phyloP scores from a whole-genome alignment of 2,329 filamentous ascomycete species.

The Anthostomella pinea region DNA sequence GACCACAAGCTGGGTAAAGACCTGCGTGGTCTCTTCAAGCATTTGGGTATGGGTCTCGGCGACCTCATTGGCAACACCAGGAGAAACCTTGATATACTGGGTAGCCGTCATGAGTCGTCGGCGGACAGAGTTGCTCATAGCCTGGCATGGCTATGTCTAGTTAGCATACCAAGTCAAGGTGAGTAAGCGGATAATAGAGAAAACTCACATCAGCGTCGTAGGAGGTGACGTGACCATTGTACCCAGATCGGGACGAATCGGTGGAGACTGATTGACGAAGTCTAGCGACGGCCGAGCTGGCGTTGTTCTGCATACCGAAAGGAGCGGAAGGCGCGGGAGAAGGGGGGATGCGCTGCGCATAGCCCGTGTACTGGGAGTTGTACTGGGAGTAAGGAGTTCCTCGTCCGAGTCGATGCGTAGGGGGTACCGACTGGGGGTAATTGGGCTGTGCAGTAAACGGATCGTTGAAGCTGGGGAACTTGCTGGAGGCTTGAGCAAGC shows the following conservation, averaged over 20 bases:
- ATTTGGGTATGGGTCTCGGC: constrained; percentile 16
- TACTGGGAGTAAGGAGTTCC: constrained; percentile 1
- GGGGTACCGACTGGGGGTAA: constrained; percentile 16
- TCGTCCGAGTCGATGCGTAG: constrained; percentile 1
- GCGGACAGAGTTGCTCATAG: constrained; percentile 10
- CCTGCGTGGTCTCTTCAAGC: constrained; percentile 21
- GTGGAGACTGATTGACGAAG: constrained; percentile 2
- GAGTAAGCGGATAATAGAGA: background rate
- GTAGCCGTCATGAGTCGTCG: constrained; percentile 16
- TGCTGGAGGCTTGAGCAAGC: constrained; percentile 20
- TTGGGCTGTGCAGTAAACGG: constrained; percentile 14
- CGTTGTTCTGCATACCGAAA: too few species aligned
- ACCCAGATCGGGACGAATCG: background rate
- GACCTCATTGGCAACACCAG: constrained; percentile 14
- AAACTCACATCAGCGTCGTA: constrained; percentile 12
- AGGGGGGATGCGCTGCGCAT: constrained; percentile 4
- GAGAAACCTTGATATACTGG: constrained; percentile 20
- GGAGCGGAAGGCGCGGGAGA: too few species aligned
- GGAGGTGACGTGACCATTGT: background rate
- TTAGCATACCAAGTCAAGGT: too few species aligned
- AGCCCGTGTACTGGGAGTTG: too few species aligned
- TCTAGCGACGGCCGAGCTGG: background rate
- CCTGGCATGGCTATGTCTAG: constrained; percentile 4
- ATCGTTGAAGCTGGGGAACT: constrained; percentile 15
- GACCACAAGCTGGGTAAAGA: constrained; percentile 9